Percentiles rank a stretch among this genome's conserved stretches.
These are phyloP conservation scores for Magnusiomyces sp. DNA, from an alignment of 1,139 yeast genomes.

Conservation along the genomic window DNA sequence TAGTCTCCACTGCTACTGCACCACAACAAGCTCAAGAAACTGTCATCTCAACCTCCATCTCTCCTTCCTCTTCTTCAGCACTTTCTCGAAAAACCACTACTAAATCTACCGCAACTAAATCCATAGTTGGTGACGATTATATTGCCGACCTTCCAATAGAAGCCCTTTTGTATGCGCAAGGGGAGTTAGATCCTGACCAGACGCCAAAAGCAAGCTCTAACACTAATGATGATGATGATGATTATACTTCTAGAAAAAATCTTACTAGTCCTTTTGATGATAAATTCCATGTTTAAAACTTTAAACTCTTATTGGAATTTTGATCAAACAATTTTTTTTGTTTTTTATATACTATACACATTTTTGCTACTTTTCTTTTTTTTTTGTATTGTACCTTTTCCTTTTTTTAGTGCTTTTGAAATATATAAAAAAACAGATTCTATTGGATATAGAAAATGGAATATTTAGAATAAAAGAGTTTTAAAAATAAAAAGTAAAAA, in stretches of 20 bases:
- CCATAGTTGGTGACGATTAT: background rate
- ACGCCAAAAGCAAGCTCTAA: background rate
- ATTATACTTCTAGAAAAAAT: background rate
- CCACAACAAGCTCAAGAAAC: no score
- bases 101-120: no score
- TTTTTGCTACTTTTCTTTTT: background rate
- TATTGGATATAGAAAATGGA: no score
- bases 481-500: no score
- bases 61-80: no score
- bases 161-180: constrained; percentile 1
- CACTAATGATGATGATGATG: background rate
- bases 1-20: no score
- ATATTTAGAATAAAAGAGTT: no score
- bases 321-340: background rate
- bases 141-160: constrained; percentile 3
- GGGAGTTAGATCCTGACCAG: no score
- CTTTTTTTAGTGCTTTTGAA: background rate
- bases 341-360: background rate
- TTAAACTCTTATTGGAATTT: no score
- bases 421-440: no score
- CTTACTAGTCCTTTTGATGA: constrained; percentile 3
- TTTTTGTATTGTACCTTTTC: background rate
- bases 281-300: background rate
- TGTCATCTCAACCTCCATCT: no score
- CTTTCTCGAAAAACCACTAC: no score